phyloP scores from a whole-genome alignment of 2,329 filamentous ascomycete species.

The Ascocoryne sarcoides region DNA sequence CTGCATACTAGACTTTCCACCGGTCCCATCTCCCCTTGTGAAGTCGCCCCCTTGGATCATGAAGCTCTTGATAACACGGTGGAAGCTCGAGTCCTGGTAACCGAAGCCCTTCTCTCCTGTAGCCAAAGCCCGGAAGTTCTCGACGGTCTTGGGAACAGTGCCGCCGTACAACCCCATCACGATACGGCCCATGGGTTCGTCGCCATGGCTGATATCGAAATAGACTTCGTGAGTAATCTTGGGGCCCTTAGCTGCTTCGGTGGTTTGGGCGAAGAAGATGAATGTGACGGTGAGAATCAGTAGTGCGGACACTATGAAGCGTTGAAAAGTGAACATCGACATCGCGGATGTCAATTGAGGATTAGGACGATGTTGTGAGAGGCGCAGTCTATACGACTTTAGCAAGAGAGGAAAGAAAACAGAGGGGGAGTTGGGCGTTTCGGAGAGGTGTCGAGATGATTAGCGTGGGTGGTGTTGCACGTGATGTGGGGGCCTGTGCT shows the following conservation, averaged over 20 bases:
- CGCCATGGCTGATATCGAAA: conserved; percentile 75
- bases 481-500: not conserved
- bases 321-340: conserved; percentile 71
- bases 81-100: conserved; percentile 74
- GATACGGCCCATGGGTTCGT: conserved; percentile 63
- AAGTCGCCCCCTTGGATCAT: conserved; percentile 93
- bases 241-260: conserved; percentile 71
- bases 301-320: conserved; percentile 61
- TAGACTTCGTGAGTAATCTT: conserved; percentile 96
- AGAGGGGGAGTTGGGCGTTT: not conserved
- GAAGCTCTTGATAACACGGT: conserved; percentile 84
- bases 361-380: conserved; percentile 5
- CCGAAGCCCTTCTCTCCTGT: conserved; percentile 83
- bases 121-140: conserved; percentile 72
- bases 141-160: conserved; percentile 67
- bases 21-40: conserved; percentile 72
- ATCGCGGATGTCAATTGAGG: conserved; percentile 41
- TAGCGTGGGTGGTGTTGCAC: conserved; percentile 3
- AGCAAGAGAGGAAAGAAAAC: not conserved
- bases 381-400: not conserved
- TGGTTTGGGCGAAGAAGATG: conserved; percentile 66
- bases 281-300: conserved; percentile 69
- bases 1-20: conserved; percentile 65
- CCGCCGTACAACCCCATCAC: conserved; percentile 81
- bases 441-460: not conserved